phyloP scores from a whole-genome alignment of 2,329 filamentous ascomycete genomes.

The Fusarium avenaceum region DNA sequence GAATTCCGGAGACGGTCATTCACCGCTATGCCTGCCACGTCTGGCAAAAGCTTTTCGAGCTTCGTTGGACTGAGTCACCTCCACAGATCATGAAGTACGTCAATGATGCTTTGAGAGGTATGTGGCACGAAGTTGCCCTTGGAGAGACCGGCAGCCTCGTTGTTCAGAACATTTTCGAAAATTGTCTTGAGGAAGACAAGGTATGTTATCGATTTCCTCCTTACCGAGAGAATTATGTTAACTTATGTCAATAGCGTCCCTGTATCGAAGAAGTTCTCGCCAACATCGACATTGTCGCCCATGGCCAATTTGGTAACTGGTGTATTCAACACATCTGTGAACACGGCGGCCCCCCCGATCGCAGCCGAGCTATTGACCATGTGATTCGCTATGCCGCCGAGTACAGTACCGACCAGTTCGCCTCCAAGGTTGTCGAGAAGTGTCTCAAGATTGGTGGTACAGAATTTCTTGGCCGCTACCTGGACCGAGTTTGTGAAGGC shows the following conservation, averaged over 20 bases:
- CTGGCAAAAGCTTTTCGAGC: slow-evolving; percentile 99
- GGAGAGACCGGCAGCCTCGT: slow-evolving; percentile 98
- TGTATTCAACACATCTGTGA: slow-evolving; percentile 99
- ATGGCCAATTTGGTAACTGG: slow-evolving; percentile 99
- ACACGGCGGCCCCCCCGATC: slow-evolving; percentile 90
- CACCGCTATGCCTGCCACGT: slow-evolving; percentile 99
- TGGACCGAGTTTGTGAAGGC: slow-evolving; percentile 93
- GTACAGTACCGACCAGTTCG: slow-evolving; percentile 99
- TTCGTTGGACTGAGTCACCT: slow-evolving; percentile 93
- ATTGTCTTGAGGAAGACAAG: slow-evolving; percentile 98
- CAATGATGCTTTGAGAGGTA: slow-evolving; percentile 92
- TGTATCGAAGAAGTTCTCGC: slow-evolving; percentile 96
- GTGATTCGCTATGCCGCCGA: slow-evolving; percentile 93
- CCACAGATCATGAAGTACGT: slow-evolving; percentile 99
- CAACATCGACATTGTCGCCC: slow-evolving; percentile 95
- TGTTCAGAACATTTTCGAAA: slow-evolving; percentile 99
- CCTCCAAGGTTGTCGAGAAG: slow-evolving; percentile 99
- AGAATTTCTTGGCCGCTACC: slow-evolving; percentile 92
- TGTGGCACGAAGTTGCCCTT: slow-evolving; percentile 99
- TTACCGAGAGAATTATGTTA: slow-evolving; percentile 20
- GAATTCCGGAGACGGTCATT: slow-evolving; percentile 97
- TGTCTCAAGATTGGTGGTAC: slow-evolving; percentile 95
- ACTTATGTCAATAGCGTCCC: slow-evolving; percentile 74
- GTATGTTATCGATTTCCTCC: slow-evolving; percentile 63
- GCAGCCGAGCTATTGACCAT: slow-evolving; percentile 93